Evolutionary conservation across 257 asterid species (phyloP).

Genomic region (Nicotiana undulata): DNA sequence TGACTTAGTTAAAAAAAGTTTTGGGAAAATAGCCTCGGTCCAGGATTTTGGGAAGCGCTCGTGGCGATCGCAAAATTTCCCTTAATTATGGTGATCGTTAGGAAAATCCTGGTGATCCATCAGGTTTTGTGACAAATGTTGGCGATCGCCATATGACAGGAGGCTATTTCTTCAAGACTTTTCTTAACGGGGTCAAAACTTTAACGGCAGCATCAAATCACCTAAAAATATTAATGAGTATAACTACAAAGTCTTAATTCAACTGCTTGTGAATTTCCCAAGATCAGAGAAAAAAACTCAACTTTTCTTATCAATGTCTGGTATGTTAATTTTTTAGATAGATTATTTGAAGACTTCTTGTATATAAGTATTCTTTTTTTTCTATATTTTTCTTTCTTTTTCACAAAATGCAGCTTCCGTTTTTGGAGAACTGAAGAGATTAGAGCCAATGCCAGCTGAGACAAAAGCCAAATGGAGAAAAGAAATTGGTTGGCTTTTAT

Average conservation of each 20-base stretch:
- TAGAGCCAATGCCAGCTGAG: conserved; percentile 87
- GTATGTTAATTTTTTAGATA: background rate
- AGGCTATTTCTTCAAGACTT: too few species aligned
- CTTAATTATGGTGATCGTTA: too few species aligned
- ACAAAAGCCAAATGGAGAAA: conserved; percentile 70
- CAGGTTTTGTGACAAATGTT: too few species aligned
- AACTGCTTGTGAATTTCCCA: background rate
- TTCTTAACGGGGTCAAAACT: too few species aligned
- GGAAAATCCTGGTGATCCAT: too few species aligned
- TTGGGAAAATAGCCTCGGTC: too few species aligned
- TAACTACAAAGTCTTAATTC: background rate
- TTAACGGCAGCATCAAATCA: too few species aligned
- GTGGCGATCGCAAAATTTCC: too few species aligned
- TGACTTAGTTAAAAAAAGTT: too few species aligned
- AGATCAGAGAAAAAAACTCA: background rate
- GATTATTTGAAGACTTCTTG: background rate
- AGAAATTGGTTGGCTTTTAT: conserved; percentile 89
- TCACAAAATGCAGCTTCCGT: conserved; percentile 57
- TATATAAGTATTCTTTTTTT: background rate
- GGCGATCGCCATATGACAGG: too few species aligned
- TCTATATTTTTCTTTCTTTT: background rate
- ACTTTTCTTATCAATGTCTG: background rate
- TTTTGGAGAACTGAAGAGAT: conserved; percentile 74
- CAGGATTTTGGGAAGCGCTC: too few species aligned
- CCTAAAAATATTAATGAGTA: background rate